Conservation (phyloP, 257 asterid species). For the Rauvolfia tetraphylla region DNA sequence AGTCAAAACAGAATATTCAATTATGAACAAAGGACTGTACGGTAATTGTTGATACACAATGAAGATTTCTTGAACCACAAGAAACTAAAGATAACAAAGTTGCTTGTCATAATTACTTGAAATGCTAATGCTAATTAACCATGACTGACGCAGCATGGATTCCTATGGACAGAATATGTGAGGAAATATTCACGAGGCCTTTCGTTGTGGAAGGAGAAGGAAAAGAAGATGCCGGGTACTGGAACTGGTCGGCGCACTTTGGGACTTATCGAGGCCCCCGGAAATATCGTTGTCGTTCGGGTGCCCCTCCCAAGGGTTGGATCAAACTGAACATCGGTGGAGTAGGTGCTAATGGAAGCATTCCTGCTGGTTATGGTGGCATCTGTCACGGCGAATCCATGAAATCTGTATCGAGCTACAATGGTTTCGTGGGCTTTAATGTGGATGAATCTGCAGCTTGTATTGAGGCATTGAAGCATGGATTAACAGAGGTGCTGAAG, state of each 20-base stretch:
- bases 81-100: no score
- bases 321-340: neutral
- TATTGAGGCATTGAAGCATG: neutral
- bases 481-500: neutral
- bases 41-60: no score
- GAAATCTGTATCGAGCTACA: neutral
- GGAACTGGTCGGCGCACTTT: neutral
- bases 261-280: neutral
- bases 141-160: no score
- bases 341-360: neutral
- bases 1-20: no score
- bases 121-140: no score
- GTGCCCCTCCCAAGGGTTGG: neutral
- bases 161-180: neutral
- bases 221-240: neutral
- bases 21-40: no score
- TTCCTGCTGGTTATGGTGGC: constrained; percentile 7
- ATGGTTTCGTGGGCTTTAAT: neutral
- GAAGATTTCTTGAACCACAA: no score
- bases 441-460: neutral
- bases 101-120: no score
- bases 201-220: neutral
- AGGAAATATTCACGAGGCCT: neutral
- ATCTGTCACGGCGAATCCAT: neutral
- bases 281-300: neutral